These are phyloP conservation scores for Aphanoascus verrucosus DNA, from an alignment of 2,329 filamentous ascomycete species.

Conservation along the genomic window DNA sequence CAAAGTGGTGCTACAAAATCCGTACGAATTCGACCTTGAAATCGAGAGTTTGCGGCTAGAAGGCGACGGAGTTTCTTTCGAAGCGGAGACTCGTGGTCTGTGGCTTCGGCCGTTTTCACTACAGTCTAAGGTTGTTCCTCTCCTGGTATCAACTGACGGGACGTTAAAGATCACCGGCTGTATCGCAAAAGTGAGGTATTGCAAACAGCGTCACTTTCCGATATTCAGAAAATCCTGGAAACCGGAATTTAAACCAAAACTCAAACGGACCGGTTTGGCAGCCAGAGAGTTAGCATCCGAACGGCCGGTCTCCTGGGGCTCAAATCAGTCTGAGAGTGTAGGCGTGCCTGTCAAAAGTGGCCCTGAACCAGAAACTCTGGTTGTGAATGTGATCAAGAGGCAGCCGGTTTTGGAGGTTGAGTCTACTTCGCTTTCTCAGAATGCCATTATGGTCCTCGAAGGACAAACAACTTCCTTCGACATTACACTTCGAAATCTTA, in stretches of 20 bases:
- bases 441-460: slow-evolving; percentile 83
- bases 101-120: slow-evolving; percentile 71
- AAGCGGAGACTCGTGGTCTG: slow-evolving; percentile 53
- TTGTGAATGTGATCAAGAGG: slow-evolving; percentile 63
- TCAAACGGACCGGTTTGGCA: slow-evolving; percentile 62
- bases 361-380: slow-evolving; percentile 30
- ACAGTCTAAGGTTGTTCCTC: slow-evolving; percentile 63
- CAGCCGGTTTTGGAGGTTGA: slow-evolving; percentile 70
- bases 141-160: slow-evolving; percentile 57
- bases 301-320: slow-evolving; percentile 37
- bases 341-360: slow-evolving; percentile 27
- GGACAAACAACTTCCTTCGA: slow-evolving; percentile 71
- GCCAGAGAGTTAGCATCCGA: slow-evolving; percentile 44
- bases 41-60: slow-evolving; percentile 72
- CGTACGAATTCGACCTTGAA: slow-evolving; percentile 84
- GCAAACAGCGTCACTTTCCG: slow-evolving; percentile 69
- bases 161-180: slow-evolving; percentile 66
- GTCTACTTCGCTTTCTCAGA: slow-evolving; percentile 67
- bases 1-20: slow-evolving; percentile 78
- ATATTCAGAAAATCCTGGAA: slow-evolving; percentile 72
- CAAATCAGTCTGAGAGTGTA: slow-evolving; percentile 30
- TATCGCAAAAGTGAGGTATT: slow-evolving; percentile 66
- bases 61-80: slow-evolving; percentile 61
- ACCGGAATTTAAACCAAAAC: slow-evolving; percentile 56
- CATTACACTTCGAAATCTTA: slow-evolving; percentile 70